phyloP scores from a whole-genome alignment of 352 stramenopile species.

The Pythium volutum region DNA sequence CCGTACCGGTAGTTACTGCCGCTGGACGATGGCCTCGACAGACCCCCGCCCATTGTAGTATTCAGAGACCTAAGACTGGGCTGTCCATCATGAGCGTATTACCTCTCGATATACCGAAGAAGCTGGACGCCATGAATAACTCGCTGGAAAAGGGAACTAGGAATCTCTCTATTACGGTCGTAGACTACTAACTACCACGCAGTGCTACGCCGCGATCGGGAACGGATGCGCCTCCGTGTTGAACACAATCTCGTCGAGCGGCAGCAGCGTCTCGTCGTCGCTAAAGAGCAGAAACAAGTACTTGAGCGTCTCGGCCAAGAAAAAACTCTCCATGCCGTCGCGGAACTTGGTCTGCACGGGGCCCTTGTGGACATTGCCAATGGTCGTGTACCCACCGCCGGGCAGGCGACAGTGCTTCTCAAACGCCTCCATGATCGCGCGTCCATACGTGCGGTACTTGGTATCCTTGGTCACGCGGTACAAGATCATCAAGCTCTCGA shows the following conservation, averaged over 20 bases:
- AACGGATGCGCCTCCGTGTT: slow-evolving; percentile 89
- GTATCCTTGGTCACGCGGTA: slow-evolving; percentile 88
- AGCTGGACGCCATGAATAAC: too few relatives aligned
- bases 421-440: slow-evolving; percentile 85
- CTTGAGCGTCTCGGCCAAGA: slow-evolving; percentile 93
- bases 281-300: slow-evolving; percentile 93
- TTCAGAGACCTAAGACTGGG: too few relatives aligned
- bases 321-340: slow-evolving; percentile 91
- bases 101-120: too few relatives aligned
- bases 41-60: slow-evolving; percentile 18
- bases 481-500: slow-evolving; percentile 91
- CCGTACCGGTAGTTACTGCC: slow-evolving; percentile 18
- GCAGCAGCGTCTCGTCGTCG: slow-evolving; percentile 67
- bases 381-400: slow-evolving; percentile 57
- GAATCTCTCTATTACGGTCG: too few relatives aligned
- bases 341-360: slow-evolving; percentile 41
- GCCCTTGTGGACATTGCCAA: slow-evolving; percentile 53
- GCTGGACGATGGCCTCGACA: neutral
- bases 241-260: slow-evolving; percentile 85
- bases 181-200: neutral
- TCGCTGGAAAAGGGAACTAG: too few relatives aligned
- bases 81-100: too few relatives aligned
- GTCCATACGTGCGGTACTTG: slow-evolving; percentile 85
- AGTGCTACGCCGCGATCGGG: slow-evolving; percentile 33
- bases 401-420: slow-evolving; percentile 73